Conservation (phyloP, 2,329 filamentous ascomycete genomes). For the Aspergillus aculeatus region DNA sequence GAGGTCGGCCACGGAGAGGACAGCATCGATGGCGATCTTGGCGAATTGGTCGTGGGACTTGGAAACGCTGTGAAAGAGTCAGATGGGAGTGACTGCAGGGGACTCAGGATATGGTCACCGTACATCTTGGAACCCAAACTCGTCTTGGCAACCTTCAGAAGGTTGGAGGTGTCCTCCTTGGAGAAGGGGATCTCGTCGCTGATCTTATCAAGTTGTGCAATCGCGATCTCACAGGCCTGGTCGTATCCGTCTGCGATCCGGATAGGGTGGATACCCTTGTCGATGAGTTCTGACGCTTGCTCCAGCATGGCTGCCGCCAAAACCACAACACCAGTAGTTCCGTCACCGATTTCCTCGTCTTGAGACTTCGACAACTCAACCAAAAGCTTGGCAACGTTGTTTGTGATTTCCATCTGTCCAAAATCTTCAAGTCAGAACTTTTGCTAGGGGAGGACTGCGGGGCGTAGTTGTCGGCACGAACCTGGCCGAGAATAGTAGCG, state of each 20-base stretch:
- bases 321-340: constrained; percentile 96
- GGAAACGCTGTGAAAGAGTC: constrained; percentile 61
- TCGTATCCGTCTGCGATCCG: constrained; percentile 98
- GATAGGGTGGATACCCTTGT: constrained; percentile 99
- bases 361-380: constrained; percentile 98
- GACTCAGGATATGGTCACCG: not conserved
- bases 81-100: constrained; percentile 6
- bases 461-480: constrained; percentile 27
- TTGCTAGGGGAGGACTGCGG: not conserved
- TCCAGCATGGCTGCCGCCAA: constrained; percentile 91
- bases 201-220: constrained; percentile 87
- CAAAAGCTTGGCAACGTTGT: constrained; percentile 95
- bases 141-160: constrained; percentile 92
- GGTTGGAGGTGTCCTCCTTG: constrained; percentile 74
- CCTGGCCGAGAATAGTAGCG: constrained; percentile 86
- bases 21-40: constrained; percentile 94
- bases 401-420: constrained; percentile 89
- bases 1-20: constrained; percentile 92
- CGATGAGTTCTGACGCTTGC: constrained; percentile 95
- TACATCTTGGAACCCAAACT: constrained; percentile 94
- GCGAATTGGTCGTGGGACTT: constrained; percentile 98
- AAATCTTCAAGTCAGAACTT: constrained; percentile 4
- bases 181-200: constrained; percentile 87
- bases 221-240: constrained; percentile 93
- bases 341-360: constrained; percentile 98